Conservation (phyloP, 495 filamentous ascomycete genomes). For the Trichoderma parareesei region DNA sequence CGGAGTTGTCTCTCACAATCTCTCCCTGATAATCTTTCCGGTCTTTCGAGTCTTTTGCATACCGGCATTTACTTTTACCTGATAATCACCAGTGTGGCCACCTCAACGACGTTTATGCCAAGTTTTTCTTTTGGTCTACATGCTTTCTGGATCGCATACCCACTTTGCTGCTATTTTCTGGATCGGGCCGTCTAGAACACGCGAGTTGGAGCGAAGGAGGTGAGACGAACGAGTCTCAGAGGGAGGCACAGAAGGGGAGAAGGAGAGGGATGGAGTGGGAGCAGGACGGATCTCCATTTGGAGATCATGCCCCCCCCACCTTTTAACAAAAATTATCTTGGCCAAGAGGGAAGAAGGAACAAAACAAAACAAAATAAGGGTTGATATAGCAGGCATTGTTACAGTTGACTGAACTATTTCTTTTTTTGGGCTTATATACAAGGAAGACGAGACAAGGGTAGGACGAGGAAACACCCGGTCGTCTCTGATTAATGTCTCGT, state of each 20-base stretch:
- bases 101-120: not conserved
- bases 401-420: not conserved
- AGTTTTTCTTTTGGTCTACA: not conserved
- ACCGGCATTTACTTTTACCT: not conserved
- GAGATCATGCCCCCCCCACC: not conserved
- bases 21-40: not conserved
- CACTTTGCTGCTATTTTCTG: not conserved
- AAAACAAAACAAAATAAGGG: not conserved
- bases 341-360: not conserved
- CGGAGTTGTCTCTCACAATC: not conserved
- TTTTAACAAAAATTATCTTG: not conserved
- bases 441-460: not conserved
- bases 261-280: not conserved
- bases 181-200: not conserved
- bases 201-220: not conserved
- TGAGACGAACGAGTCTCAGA: not conserved
- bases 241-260: not conserved
- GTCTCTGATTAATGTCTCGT: conserved; percentile 6
- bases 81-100: not conserved
- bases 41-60: not conserved
- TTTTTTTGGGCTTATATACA: not conserved
- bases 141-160: not conserved
- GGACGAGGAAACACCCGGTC: not conserved
- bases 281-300: not conserved
- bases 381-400: conserved; percentile 8